phyloP scores from a whole-genome alignment of 2,329 filamentous ascomycete genomes.

The Fusarium begoniae region DNA sequence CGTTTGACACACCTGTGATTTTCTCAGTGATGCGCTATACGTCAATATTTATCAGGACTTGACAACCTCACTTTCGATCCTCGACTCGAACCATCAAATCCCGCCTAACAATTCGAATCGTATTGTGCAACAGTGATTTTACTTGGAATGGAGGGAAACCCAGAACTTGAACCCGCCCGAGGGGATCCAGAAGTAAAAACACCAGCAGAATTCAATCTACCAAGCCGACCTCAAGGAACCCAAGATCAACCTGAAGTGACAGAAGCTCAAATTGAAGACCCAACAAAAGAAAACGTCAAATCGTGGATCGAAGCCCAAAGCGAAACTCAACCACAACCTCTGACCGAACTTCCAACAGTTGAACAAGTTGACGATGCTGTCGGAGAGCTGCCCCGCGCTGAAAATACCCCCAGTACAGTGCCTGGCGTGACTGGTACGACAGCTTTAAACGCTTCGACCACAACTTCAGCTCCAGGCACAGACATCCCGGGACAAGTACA shows the following conservation, averaged over 20 bases:
- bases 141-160: slow-evolving; percentile 43
- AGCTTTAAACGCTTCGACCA: slow-evolving; percentile 22
- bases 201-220: slow-evolving; percentile 6
- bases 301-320: slow-evolving; percentile 33
- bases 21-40: slow-evolving; percentile 20
- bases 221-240: slow-evolving; percentile 6
- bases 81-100: slow-evolving; percentile 6
- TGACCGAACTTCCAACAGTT: slow-evolving; percentile 11
- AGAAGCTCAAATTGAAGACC: slow-evolving; percentile 5
- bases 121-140: slow-evolving; percentile 17
- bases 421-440: slow-evolving; percentile 15
- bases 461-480: slow-evolving; percentile 16
- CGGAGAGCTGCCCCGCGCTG: slow-evolving; percentile 29
- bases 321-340: slow-evolving; percentile 23
- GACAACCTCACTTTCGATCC: not conserved
- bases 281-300: slow-evolving; percentile 23
- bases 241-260: slow-evolving; percentile 7
- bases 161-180: slow-evolving; percentile 24
- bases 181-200: slow-evolving; percentile 10
- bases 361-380: slow-evolving; percentile 25
- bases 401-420: slow-evolving; percentile 18
- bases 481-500: not conserved
- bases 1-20: not conserved
- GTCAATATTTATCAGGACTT: slow-evolving; percentile 4
- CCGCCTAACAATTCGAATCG: not conserved